These are phyloP conservation scores for Paramecium bursaria DNA, from an alignment of 73 alveolate genomes.

Conservation along the genomic window DNA sequence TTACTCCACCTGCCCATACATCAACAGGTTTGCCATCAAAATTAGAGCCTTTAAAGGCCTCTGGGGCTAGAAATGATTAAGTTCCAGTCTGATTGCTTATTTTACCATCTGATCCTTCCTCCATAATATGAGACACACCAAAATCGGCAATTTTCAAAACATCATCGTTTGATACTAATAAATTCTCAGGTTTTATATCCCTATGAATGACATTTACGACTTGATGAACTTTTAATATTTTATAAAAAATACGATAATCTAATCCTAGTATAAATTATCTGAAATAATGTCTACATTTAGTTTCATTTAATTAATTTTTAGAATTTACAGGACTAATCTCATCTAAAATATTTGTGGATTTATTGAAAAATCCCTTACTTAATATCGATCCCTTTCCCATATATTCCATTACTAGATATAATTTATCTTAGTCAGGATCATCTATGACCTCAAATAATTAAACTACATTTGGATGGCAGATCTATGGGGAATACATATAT, in stretches of 20 bases:
- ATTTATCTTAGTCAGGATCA: slow-evolving; percentile 66
- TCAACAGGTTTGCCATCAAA: slow-evolving; percentile 80
- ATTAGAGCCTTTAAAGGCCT: slow-evolving; percentile 55
- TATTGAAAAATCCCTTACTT: slow-evolving; percentile 57
- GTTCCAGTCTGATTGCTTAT: slow-evolving; percentile 63
- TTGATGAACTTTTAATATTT: slow-evolving; percentile 51
- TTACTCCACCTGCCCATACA: slow-evolving; percentile 87
- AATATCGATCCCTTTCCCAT: slow-evolving; percentile 62
- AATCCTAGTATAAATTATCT: slow-evolving; percentile 58
- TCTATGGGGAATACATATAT: background rate
- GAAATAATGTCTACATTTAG: slow-evolving; percentile 63
- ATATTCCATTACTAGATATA: slow-evolving; percentile 67
- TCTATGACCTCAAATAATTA: slow-evolving; percentile 67
- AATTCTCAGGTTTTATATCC: slow-evolving; percentile 70
- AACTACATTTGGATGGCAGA: slow-evolving; percentile 52
- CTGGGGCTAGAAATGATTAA: slow-evolving; percentile 66
- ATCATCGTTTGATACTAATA: slow-evolving; percentile 49
- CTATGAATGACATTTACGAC: slow-evolving; percentile 64
- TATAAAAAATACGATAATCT: slow-evolving; percentile 55
- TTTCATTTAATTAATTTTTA: slow-evolving; percentile 23
- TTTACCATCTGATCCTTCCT: slow-evolving; percentile 41
- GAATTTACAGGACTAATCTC: slow-evolving; percentile 26
- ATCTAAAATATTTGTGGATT: slow-evolving; percentile 48
- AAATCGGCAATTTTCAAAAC: slow-evolving; percentile 66
- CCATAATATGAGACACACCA: slow-evolving; percentile 73